Conservation (phyloP, 75 land plant genomes). For the Sequoiadendron giganteum region DNA sequence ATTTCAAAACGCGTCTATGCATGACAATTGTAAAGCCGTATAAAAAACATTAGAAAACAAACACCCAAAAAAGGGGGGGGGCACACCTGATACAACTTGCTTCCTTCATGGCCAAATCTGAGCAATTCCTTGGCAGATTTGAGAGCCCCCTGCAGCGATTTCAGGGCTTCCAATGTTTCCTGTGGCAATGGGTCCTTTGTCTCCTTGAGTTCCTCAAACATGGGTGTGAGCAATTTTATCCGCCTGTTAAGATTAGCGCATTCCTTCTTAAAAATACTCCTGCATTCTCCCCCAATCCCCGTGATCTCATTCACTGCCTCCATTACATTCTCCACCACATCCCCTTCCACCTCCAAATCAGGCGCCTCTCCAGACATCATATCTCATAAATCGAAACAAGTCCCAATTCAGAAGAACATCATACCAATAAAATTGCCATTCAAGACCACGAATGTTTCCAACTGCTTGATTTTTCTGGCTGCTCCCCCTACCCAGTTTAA, state of each 20-base stretch:
- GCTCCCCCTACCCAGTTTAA: background rate
- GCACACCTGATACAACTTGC: slow-evolving; percentile 78
- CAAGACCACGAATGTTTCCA: background rate
- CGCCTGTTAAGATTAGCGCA: slow-evolving; percentile 60
- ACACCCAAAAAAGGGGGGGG: background rate
- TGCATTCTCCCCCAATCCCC: slow-evolving; percentile 40
- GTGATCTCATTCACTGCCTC: slow-evolving; percentile 38
- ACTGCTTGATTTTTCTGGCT: background rate
- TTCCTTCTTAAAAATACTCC: slow-evolving; percentile 62
- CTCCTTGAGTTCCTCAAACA: slow-evolving; percentile 81
- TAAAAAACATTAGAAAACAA: background rate
- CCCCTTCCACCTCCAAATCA: slow-evolving; percentile 9
- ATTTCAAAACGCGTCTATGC: background rate
- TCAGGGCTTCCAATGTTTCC: slow-evolving; percentile 19
- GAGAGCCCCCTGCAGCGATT: slow-evolving; percentile 41
- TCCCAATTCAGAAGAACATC: slow-evolving; percentile 9
- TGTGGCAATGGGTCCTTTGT: slow-evolving; percentile 17
- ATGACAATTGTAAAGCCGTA: background rate
- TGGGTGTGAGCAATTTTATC: slow-evolving; percentile 70
- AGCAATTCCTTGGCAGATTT: slow-evolving; percentile 58
- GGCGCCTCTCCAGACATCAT: slow-evolving; percentile 17
- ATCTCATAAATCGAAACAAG: slow-evolving; percentile 21
- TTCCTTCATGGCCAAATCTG: slow-evolving; percentile 58
- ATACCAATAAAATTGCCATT: background rate
- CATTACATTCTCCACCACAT: slow-evolving; percentile 28